Evolutionary conservation across 1,139 yeast species (phyloP), one percentile per base, ranked within the genome.

Genomic region (Kodamaea arcana): DNA sequence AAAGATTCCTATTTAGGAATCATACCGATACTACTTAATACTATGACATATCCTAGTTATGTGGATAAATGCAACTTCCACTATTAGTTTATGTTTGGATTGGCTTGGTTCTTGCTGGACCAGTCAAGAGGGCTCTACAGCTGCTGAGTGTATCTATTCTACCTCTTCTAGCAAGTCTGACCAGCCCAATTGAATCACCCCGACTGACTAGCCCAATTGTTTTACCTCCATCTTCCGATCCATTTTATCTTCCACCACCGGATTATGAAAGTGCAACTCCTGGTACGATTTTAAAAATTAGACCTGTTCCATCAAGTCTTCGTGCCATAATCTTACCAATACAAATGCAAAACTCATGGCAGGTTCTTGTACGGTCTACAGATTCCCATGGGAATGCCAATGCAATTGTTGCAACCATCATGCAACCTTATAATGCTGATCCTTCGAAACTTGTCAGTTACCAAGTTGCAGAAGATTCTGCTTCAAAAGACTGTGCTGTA

Each of bases 401-500:
- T 12, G 62, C 56, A 4, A 51, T 62, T 18, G 59, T 56, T 7
- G 46, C 65, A 7, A 62, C 70, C 1, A 39, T 65, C 4, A 47
- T 61, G 11, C 56, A 52, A 39, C 68, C 70, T 2, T 50, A 43
- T 33, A 52, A 59, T 37, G 59, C 61, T 7, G 58, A 63, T 36
- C 46, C 54, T 8, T 42, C 47, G 4, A 54, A 54, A 36, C 33
- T 65, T 12, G 44, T 65, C 6, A 52, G 64, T 8, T 62, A 58
- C 42, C 67, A 62, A 37, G 40, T 54, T n/a, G 65, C 67, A 30
- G 53, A 62, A 44, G 69, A 65, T 44, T 42, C 66, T 10, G 46
- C 65, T 2, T 35, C 36, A 16, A 15, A 37, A 2, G 40, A 58
- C 38, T 65, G 71, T 50, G 49, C 65, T 3, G 59, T 65, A 1